Evolutionary conservation across 1,139 yeast species (phyloP).

Genomic region (Pichia sp.): DNA sequence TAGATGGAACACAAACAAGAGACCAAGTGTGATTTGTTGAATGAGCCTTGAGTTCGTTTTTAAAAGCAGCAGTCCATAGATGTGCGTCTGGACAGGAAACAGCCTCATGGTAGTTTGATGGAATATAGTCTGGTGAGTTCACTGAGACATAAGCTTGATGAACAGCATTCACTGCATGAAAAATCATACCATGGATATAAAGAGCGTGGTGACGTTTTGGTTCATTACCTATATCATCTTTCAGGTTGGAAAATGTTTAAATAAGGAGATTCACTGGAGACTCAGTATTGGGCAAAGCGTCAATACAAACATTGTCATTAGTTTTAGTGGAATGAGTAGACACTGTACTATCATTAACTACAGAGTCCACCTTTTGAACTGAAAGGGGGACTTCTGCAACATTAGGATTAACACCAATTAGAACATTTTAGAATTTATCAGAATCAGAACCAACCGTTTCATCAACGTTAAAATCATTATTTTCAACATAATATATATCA

Average conservation of each 20-base stretch:
- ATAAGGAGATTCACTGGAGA: background rate
- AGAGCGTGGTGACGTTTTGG: background rate
- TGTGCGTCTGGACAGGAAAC: background rate
- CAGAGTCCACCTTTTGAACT: background rate
- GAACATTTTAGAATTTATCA: too few relatives aligned
- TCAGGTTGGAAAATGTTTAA: background rate
- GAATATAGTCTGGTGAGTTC: background rate
- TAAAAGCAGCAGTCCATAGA: background rate
- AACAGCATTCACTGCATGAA: background rate
- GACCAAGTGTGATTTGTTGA: background rate
- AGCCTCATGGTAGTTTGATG: background rate
- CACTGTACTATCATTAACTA: background rate
- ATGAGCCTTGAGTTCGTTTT: background rate
- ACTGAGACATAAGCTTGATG: background rate
- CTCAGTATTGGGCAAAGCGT: background rate
- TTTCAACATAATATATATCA: too few relatives aligned
- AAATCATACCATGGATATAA: background rate
- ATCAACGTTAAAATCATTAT: too few relatives aligned
- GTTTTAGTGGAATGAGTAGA: background rate
- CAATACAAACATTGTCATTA: background rate
- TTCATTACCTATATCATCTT: background rate
- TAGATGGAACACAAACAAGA: background rate
- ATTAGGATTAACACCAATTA: too few relatives aligned
- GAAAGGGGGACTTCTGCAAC: too few relatives aligned
- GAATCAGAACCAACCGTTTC: too few relatives aligned